Conservation (phyloP, 2,329 filamentous ascomycete genomes). For the Plectosphaerella plurivora region DNA sequence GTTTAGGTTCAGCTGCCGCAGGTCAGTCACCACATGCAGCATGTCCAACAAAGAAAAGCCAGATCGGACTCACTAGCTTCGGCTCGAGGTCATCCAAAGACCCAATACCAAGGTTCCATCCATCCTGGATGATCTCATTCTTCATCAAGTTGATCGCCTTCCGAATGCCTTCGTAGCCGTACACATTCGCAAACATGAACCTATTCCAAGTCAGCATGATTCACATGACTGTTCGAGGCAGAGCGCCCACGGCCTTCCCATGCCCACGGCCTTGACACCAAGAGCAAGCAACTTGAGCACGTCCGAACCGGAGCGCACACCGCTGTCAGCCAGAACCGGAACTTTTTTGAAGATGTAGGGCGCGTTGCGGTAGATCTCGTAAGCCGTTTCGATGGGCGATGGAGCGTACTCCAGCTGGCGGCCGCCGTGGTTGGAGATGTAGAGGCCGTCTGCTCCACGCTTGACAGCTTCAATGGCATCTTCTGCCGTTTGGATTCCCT, state of each 20-base stretch:
- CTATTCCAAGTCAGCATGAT: constrained; percentile 1
- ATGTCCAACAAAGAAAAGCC: no score
- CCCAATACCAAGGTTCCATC: constrained; percentile 26
- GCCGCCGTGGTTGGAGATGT: constrained; percentile 35
- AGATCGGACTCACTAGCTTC: constrained; percentile 5
- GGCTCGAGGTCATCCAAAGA: constrained; percentile 16
- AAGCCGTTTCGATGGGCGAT: constrained; percentile 23
- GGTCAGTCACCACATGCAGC: not conserved
- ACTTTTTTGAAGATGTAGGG: constrained; percentile 29
- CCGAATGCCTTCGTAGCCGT: constrained; percentile 40
- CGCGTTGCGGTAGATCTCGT: constrained; percentile 27
- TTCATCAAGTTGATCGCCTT: constrained; percentile 43
- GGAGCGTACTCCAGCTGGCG: constrained; percentile 35
- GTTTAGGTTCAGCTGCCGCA: not conserved
- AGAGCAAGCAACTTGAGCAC: constrained; percentile 33
- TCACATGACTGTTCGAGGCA: not conserved
- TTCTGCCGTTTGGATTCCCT: constrained; percentile 31
- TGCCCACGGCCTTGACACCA: constrained; percentile 32
- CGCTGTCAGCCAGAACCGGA: constrained; percentile 31
- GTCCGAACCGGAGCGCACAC: constrained; percentile 31
- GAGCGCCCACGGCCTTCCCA: constrained; percentile 30
- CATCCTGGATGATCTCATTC: constrained; percentile 35
- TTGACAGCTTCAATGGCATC: constrained; percentile 27
- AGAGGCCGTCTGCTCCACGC: constrained; percentile 28
- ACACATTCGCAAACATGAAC: constrained; percentile 47